Conservation (phyloP, 495 filamentous ascomycete genomes). For the Penicillium cataractarum region DNA sequence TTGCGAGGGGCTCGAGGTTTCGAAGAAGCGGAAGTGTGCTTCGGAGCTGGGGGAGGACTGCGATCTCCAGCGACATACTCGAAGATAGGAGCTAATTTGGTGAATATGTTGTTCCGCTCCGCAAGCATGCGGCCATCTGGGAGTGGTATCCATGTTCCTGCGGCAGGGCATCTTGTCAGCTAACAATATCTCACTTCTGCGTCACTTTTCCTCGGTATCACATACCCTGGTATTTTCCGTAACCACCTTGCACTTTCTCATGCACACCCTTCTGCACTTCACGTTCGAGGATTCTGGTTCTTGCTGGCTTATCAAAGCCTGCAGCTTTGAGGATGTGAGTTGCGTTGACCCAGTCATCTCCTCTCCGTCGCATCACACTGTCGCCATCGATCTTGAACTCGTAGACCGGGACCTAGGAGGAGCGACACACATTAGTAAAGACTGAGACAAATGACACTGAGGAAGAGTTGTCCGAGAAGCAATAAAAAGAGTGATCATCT, state of each 20-base stretch:
- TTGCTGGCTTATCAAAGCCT: conserved; percentile 83
- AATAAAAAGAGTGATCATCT: background rate
- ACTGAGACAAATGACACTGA: background rate
- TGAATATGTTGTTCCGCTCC: conserved; percentile 79
- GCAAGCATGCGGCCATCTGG: conserved; percentile 79
- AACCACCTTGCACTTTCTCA: conserved; percentile 97
- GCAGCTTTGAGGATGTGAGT: conserved; percentile 93
- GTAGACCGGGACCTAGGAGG: conserved; percentile 78
- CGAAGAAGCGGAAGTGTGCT: conserved; percentile 72
- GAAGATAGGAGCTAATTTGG: conserved; percentile 83
- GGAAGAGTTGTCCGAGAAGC: background rate
- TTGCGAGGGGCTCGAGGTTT: conserved; percentile 68
- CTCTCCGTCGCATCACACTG: conserved; percentile 85
- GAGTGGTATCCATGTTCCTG: conserved; percentile 96
- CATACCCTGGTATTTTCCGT: conserved; percentile 95
- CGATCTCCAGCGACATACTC: conserved; percentile 82
- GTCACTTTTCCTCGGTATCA: background rate
- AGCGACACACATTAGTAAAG: conserved; percentile 1
- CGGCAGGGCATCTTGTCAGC: conserved; percentile 19
- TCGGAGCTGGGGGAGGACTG: conserved; percentile 91
- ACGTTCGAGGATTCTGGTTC: conserved; percentile 91
- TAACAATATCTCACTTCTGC: background rate
- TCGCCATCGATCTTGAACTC: conserved; percentile 81
- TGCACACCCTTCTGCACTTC: conserved; percentile 96
- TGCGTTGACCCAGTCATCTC: conserved; percentile 92